Conservation (phyloP, 805 yeast species). For the Pichia sporocuriosa region DNA sequence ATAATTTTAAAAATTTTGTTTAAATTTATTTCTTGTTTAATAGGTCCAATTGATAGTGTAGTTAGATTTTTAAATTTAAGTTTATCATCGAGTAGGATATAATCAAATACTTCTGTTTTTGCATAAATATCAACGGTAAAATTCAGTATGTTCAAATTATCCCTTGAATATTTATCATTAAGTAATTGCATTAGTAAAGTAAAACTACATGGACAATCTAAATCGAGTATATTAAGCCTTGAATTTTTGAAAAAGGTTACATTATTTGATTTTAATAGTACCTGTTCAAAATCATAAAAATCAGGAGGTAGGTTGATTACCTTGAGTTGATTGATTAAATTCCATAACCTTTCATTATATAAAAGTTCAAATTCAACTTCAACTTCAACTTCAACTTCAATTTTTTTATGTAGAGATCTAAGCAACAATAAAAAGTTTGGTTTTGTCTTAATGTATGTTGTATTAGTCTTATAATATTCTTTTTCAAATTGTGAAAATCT, state of each 20-base stretch:
- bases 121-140: constrained; percentile 8
- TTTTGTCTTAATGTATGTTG: constrained; percentile 13
- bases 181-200: constrained; percentile 11
- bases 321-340: constrained; percentile 6
- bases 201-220: constrained; percentile 15
- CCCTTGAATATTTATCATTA: constrained; percentile 1
- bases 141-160: constrained; percentile 5
- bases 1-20: constrained; percentile 3
- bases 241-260: constrained; percentile 1
- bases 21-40: constrained; percentile 8
- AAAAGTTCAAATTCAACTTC: no score
- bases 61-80: constrained; percentile 7
- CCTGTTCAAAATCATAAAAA: constrained; percentile 24
- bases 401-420: constrained; percentile 1
- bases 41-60: constrained; percentile 15
- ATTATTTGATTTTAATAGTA: constrained; percentile 6
- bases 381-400: no score
- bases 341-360: neutral
- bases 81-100: neutral
- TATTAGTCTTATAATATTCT: constrained; percentile 13
- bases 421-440: constrained; percentile 4
- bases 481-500: constrained; percentile 23
- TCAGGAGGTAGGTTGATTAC: constrained; percentile 22
- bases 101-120: neutral
- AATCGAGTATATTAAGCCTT: neutral